These are phyloP conservation scores for Suaeda aralocaspica DNA, from an alignment of 148 eudicot genomes.

Conservation along the genomic window DNA sequence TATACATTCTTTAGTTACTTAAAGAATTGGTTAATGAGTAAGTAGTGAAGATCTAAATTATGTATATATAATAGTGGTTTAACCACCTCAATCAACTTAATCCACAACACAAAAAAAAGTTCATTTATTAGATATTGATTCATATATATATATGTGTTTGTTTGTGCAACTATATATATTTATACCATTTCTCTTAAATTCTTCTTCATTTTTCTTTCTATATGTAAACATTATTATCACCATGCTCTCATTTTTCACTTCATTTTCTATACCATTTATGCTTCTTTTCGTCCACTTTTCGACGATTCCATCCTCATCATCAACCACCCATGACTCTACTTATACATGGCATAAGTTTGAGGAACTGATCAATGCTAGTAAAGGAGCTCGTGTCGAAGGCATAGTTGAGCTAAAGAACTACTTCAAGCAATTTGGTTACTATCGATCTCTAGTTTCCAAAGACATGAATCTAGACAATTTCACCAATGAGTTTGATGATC, in stretches of 20 bases:
- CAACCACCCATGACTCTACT: conserved; percentile 20
- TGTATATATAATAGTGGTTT: conserved; percentile 21
- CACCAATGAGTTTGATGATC: conserved; percentile 42
- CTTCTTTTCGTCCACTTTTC: conserved; percentile 1
- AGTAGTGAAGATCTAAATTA: conserved; percentile 9
- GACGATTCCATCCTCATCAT: background rate
- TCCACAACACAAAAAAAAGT: conserved; percentile 5
- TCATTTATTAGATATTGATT: too few relatives aligned
- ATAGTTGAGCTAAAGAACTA: conserved; percentile 48
- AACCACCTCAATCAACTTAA: conserved; percentile 12
- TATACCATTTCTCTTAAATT: background rate
- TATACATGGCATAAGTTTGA: conserved; percentile 41
- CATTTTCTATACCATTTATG: background rate
- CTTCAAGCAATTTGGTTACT: conserved; percentile 54
- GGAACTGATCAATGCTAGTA: conserved; percentile 31
- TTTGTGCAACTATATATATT: background rate
- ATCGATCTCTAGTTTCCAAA: conserved; percentile 6
- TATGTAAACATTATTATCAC: background rate
- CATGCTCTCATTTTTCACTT: conserved; percentile 20
- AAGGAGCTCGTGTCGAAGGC: conserved; percentile 39
- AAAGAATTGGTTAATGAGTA: conserved; percentile 17
- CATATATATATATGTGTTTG: background rate
- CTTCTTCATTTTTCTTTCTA: background rate
- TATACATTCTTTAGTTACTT: background rate
- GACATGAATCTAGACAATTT: background rate